These are phyloP conservation scores for Hymenoscyphus fructigenus DNA, from an alignment of 2,329 filamentous ascomycete genomes.

Conservation along the genomic window DNA sequence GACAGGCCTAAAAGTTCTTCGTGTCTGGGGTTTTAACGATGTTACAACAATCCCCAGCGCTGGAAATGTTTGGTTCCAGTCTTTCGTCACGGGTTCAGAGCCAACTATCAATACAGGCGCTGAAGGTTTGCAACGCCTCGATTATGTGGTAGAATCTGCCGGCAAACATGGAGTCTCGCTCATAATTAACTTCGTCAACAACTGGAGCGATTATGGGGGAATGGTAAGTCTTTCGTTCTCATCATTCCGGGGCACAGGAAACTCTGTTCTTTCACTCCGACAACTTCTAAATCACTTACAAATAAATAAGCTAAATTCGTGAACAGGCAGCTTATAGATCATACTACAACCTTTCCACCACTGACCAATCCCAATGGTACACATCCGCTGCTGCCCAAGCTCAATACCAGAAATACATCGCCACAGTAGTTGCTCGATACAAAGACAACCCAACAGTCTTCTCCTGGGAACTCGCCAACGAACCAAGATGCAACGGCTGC, in stretches of 20 bases:
- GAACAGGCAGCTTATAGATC: conserved; percentile 34
- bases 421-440: conserved; percentile 59
- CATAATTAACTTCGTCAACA: conserved; percentile 66
- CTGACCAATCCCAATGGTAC: conserved; percentile 49
- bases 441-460: conserved; percentile 59
- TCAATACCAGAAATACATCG: conserved; percentile 60
- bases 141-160: conserved; percentile 61
- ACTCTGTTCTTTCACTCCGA: no score
- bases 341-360: neutral
- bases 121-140: conserved; percentile 62
- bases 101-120: conserved; percentile 63
- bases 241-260: no score
- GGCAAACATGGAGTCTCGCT: conserved; percentile 60
- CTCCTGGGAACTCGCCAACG: conserved; percentile 69
- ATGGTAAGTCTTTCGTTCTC: conserved; percentile 50
- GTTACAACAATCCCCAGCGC: conserved; percentile 53
- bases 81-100: conserved; percentile 32
- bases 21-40: conserved; percentile 59
- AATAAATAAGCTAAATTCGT: no score
- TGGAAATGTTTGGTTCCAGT: conserved; percentile 9
- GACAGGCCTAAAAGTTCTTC: conserved; percentile 58
- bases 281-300: conserved; percentile 16
- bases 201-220: conserved; percentile 68
- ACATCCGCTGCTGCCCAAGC: conserved; percentile 50
- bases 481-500: conserved; percentile 64